A percentile compares a stretch with the other conserved stretches of the same genome.
These are phyloP conservation scores for Alternaria sp. DNA, from an alignment of 2,329 filamentous ascomycete genomes.

Conservation along the genomic window DNA sequence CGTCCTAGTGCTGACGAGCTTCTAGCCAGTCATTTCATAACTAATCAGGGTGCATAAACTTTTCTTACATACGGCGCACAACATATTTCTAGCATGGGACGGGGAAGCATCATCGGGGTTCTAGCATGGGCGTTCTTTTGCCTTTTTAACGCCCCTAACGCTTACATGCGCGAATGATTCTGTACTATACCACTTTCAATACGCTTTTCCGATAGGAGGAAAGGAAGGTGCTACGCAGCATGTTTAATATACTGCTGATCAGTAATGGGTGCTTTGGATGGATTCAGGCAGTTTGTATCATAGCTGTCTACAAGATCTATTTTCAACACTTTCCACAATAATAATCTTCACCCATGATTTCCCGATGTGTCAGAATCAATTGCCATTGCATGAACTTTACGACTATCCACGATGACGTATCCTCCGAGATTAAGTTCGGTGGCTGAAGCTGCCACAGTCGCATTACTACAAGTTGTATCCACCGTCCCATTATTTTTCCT, in stretches of 20 bases:
- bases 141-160: slow-evolving; percentile 19
- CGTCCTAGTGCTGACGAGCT: slow-evolving; percentile 92
- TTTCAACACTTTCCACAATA: neutral
- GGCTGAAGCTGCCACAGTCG: slow-evolving; percentile 9
- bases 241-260: neutral
- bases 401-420: neutral
- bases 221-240: slow-evolving; percentile 3
- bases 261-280: slow-evolving; percentile 4
- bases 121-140: neutral
- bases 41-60: slow-evolving; percentile 64
- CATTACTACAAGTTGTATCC: slow-evolving; percentile 1
- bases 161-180: slow-evolving; percentile 25
- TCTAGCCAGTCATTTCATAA: slow-evolving; percentile 82
- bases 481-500: neutral
- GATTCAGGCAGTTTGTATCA: slow-evolving; percentile 1
- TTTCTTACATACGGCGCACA: slow-evolving; percentile 10
- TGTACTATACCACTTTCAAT: slow-evolving; percentile 29
- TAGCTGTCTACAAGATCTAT: slow-evolving; percentile 6
- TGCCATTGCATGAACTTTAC: neutral
- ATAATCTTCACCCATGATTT: neutral
- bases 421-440: neutral
- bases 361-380: neutral
- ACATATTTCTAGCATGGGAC: slow-evolving; percentile 18
- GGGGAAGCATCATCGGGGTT: slow-evolving; percentile 15
- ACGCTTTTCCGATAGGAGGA: slow-evolving; percentile 1